Evolutionary conservation across 257 asterid genomes (phyloP), one percentile per base, ranked within the genome.

Genomic region (Solanum bulbocastanum): DNA sequence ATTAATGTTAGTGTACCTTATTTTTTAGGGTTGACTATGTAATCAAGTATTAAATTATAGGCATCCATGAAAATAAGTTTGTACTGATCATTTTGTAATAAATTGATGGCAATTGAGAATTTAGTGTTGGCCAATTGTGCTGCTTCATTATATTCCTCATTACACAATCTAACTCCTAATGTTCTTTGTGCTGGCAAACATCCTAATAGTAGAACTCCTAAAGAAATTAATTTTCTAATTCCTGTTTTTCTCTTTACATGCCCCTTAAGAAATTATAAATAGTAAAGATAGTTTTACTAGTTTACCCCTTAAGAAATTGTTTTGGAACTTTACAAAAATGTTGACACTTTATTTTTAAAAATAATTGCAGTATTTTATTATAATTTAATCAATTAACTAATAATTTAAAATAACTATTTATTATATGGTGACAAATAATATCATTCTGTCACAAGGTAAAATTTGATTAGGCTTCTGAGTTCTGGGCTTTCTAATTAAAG

Each of bases 161-260:
- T 83, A 68, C 93, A 91, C 52, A 3, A 18, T 83, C 96, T 90
- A 2, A 8, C 6, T 1, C 72, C 89, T 6, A 89, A 68, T 8
- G 94, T 92, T 86, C 94, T 92, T 81, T 88, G 90, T 22, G 89
- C 83, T 16, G 94, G 95, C 37, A 92, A 68, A 60, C 95, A 93
- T 46, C 96, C 96, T 10, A 90, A 16, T 11, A 92, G 92, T 44
- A 44, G 5, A 44, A 44, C 49, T 40, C 44, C 44, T 44, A 44
- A 44, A 44, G 52, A 44, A 44, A 44, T 44, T 44, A 44, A 46
- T 13, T 46, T 46, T 46, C 18, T 13, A 4, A 46, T 46, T 6
- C 18, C 0, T 13, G 6, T 46, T 13, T 46, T 46, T 46, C 52
- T 13, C 56, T 46, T 46, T 46, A 46, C 56, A 46, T 46, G 56